Conservation (phyloP, 305 asterid species). For the Fraxinus baroniana region DNA sequence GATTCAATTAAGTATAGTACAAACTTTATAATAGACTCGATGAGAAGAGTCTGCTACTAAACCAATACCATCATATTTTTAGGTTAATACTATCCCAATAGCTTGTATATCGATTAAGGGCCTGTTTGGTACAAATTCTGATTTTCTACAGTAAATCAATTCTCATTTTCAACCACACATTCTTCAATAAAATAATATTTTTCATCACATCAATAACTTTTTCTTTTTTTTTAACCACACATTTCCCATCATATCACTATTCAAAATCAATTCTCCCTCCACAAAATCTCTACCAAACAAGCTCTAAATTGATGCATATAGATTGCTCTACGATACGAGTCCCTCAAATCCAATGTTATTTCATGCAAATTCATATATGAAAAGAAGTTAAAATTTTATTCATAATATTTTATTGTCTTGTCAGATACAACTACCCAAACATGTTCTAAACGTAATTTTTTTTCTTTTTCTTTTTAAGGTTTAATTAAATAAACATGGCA, state of each 20-base stretch:
- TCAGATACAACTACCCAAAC: background rate
- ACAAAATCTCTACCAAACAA: no score
- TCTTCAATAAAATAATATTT: no score
- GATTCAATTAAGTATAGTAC: background rate
- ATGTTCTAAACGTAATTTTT: background rate
- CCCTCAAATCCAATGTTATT: background rate
- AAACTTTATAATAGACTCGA: background rate
- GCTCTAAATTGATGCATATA: background rate
- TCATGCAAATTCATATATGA: background rate
- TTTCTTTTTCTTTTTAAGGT: background rate
- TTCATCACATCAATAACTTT: no score
- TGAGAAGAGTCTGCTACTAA: background rate
- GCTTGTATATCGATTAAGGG: background rate
- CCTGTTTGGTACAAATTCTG: no score
- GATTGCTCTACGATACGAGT: background rate
- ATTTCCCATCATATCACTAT: no score
- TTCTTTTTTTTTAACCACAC: no score
- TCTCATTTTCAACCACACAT: no score
- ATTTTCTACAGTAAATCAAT: no score
- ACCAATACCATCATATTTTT: background rate
- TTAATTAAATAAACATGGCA: background rate
- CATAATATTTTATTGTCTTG: background rate
- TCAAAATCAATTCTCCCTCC: no score
- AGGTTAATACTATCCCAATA: background rate
- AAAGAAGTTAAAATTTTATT: background rate